phyloP scores from a whole-genome alignment of 1,284 basidiomycete species.

The Coriolopsis trogii region DNA sequence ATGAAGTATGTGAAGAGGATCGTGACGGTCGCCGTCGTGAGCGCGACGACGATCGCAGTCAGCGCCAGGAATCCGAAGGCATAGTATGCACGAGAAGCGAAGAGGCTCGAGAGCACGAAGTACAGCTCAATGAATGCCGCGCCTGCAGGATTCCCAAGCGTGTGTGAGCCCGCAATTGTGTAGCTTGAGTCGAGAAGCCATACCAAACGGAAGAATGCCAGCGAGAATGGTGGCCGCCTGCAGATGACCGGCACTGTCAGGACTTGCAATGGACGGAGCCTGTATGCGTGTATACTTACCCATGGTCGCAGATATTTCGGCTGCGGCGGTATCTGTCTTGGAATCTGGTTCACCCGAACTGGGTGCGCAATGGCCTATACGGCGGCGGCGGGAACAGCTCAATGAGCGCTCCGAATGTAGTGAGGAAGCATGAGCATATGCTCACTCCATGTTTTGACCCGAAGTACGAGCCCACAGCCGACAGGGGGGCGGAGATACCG shows the following conservation, averaged over 20 bases:
- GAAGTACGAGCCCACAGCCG: conserved; percentile 73
- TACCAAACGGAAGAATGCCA: conserved; percentile 92
- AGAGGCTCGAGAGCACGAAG: conserved; percentile 91
- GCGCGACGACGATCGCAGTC: conserved; percentile 81
- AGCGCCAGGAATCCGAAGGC: conserved; percentile 95
- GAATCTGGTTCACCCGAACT: conserved; percentile 91
- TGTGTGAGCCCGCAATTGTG: background rate
- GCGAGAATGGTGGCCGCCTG: conserved; percentile 81
- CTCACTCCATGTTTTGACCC: conserved; percentile 89
- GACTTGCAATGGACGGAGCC: background rate
- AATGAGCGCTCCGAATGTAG: background rate
- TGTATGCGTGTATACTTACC: conserved; percentile 44
- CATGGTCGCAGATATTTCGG: conserved; percentile 85
- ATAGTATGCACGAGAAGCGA: conserved; percentile 93
- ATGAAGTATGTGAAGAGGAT: conserved; percentile 93
- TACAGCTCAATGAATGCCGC: conserved; percentile 97
- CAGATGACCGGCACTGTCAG: conserved; percentile 4
- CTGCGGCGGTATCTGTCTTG: conserved; percentile 84
- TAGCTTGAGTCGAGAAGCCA: conserved; percentile 15
- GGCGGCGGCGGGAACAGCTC: background rate
- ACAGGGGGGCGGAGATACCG: conserved; percentile 88
- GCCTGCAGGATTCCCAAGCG: conserved; percentile 43
- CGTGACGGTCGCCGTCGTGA: conserved; percentile 90
- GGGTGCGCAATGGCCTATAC: conserved; percentile 73
- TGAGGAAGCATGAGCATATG: conserved; percentile 15